A percentile compares a stretch with the other conserved stretches of the same genome.
Conservation (phyloP, 257 asterid genomes). For the Eustoma russellianum region DNA sequence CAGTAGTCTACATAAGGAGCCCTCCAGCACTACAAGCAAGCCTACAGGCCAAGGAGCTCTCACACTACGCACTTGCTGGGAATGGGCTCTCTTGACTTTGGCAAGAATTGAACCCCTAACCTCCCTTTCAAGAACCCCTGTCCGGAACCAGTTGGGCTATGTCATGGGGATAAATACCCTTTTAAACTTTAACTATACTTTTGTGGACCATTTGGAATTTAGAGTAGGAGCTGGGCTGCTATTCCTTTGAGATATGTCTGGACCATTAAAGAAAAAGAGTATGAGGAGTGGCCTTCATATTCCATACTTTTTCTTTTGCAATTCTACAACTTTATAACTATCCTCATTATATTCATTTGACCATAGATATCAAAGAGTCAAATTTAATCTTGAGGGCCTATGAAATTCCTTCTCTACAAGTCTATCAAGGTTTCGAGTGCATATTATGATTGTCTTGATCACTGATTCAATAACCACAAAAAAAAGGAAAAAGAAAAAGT, state of each 20-base stretch:
- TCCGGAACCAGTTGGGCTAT: too few species aligned
- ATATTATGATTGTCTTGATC: constrained; percentile 10
- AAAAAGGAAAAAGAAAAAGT: not conserved
- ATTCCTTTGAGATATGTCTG: constrained; percentile 13
- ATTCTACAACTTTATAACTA: constrained; percentile 7
- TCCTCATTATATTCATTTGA: constrained; percentile 26
- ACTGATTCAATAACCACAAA: not conserved
- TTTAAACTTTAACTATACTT: constrained; percentile 15
- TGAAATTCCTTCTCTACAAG: constrained; percentile 12
- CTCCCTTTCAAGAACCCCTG: too few species aligned
- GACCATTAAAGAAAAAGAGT: constrained; percentile 16
- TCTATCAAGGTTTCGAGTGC: constrained; percentile 17
- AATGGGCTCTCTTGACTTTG: too few species aligned
- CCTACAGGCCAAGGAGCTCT: too few species aligned
- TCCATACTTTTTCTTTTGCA: not conserved
- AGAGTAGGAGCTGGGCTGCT: too few species aligned
- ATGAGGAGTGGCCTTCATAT: constrained; percentile 17
- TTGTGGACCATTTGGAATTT: constrained; percentile 14
- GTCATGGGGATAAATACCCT: too few species aligned
- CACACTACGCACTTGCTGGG: too few species aligned
- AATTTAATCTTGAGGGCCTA: constrained; percentile 20
- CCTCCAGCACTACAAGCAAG: too few species aligned
- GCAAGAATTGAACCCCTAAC: too few species aligned
- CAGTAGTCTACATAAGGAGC: too few species aligned
- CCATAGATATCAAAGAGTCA: constrained; percentile 27